Evolutionary conservation across 2,329 filamentous ascomycete genomes (phyloP).

Genomic region (Fonsecaea nubica): DNA sequence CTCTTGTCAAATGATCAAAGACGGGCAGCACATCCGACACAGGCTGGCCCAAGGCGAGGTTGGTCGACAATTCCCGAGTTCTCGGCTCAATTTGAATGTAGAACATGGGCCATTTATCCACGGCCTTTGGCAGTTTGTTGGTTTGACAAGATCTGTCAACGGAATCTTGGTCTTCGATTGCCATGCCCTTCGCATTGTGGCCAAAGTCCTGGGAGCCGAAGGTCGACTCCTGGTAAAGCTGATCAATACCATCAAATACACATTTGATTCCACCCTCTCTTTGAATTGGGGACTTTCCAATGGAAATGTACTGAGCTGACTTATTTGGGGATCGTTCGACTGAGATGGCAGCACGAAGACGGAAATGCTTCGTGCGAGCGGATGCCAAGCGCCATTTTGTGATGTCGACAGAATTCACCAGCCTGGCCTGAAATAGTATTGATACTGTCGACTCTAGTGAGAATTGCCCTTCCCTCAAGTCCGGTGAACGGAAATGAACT

Average conservation of each 20-base stretch:
- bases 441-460: constrained; percentile 21
- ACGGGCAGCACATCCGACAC: constrained; percentile 6
- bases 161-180: constrained; percentile 37
- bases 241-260: constrained; percentile 80
- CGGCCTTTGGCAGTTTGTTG: constrained; percentile 58
- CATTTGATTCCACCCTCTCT: constrained; percentile 65
- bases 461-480: background rate
- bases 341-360: constrained; percentile 74
- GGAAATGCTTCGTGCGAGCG: constrained; percentile 67
- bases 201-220: constrained; percentile 70
- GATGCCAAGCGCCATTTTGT: constrained; percentile 73
- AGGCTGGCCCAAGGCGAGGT: constrained; percentile 45
- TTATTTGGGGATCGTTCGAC: constrained; percentile 71
- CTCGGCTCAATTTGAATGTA: constrained; percentile 69
- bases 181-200: background rate
- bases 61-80: constrained; percentile 41
- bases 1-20: constrained; percentile 19
- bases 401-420: constrained; percentile 47
- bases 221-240: constrained; percentile 73
- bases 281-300: constrained; percentile 73
- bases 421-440: constrained; percentile 28
- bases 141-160: constrained; percentile 46
- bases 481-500: constrained; percentile 12
- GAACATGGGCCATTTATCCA: constrained; percentile 90
- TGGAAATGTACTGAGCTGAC: constrained; percentile 78